Conservation (phyloP, 441 rosid genomes). For the Populus hybrid region DNA sequence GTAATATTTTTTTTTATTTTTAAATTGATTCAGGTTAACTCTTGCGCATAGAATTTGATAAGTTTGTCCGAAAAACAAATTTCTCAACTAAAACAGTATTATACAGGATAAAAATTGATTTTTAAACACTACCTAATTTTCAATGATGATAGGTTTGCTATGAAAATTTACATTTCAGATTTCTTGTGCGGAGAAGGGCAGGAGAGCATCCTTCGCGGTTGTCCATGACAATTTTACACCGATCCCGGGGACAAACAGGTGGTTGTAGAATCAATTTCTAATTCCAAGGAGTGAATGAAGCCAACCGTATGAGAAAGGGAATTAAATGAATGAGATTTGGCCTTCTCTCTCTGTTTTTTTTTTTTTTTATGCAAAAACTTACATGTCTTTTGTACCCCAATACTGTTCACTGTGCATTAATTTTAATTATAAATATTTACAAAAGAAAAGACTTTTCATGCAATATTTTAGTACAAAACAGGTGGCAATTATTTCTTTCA, state of each 20-base stretch:
- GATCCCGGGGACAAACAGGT: neutral
- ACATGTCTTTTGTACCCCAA: too few species aligned
- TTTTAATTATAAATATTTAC: too few species aligned
- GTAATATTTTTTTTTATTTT: too few species aligned
- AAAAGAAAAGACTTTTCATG: neutral
- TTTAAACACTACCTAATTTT: too few species aligned
- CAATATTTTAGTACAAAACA: neutral
- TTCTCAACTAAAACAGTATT: too few species aligned
- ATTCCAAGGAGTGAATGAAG: neutral
- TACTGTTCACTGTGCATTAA: too few species aligned
- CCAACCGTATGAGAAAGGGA: neutral
- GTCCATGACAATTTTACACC: neutral
- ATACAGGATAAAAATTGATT: too few species aligned
- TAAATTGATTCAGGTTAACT: accelerated
- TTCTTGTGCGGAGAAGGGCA: too few species aligned
- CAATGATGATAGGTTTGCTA: too few species aligned
- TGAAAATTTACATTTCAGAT: too few species aligned
- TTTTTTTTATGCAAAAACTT: neutral
- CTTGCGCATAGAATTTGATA: accelerated
- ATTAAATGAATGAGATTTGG: neutral
- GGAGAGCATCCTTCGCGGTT: neutral
- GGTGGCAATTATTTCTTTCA: neutral
- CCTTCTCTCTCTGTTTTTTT: neutral
- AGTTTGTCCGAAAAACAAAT: too few species aligned
- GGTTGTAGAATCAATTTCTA: neutral